Evolutionary conservation across 2,329 filamentous ascomycete species (phyloP), one percentile per base, ranked within the genome.

Genomic region (Lachnellula willkommii): DNA sequence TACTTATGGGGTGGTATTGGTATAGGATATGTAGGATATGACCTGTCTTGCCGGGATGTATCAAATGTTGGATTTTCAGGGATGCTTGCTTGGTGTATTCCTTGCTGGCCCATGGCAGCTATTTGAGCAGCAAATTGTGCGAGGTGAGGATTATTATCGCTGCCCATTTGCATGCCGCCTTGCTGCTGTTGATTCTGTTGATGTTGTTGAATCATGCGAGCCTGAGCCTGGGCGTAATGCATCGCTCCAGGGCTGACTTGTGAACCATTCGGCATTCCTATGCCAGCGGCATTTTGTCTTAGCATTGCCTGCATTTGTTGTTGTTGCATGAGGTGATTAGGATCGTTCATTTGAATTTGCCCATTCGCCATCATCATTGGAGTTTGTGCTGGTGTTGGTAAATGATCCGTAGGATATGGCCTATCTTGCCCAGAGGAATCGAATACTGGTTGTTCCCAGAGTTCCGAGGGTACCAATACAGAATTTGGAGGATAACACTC

Each of bases 321-420:
- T 62, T 67, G 60, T 39, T 63, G 63, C 43, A 64, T 63, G 62
- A 42, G 64, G 58, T 28, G 55, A 56, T 39, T 67, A 51, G 11
- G 59, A 75, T 78, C 58, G 35, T 63, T 62, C 40, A 64, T 61
- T 26, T 60, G 57, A 53, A 64, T 61, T 15, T 66, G 65, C 22
- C 59, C 60, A 52, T 75, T 75, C 56, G 76, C 75, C 73, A 83
- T 79, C 69, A 81, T 76, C 51, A 69, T 57, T 76, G 75, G 70
- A 82, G 77, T 63, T 81, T 79, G 79, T 58, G 75, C 76, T 54
- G 22, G 22, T 24, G 22, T 24, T 24, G 22, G 22, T 24, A 24
- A 24, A 24, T 24, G 22, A 24, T 24, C 22, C 4, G 22, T 24
- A 24, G 22, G 22, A 24, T 5, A 24, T 3, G 4, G 22, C 22